Conservation (phyloP, 148 eudicot species). For the Fallopia convolvulus region DNA sequence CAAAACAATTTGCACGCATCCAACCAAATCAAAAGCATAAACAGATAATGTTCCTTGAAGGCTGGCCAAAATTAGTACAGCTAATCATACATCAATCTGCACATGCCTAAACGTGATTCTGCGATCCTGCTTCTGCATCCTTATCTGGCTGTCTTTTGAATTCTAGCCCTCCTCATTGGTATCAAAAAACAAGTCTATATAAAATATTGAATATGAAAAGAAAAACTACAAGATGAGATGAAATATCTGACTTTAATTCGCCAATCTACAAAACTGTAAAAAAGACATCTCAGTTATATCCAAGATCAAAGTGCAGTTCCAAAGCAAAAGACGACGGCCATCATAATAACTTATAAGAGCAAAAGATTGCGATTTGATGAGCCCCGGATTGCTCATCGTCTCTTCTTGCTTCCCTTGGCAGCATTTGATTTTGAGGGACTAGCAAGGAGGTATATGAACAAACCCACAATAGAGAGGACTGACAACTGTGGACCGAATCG, state of each 20-base stretch:
- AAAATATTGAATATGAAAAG: background rate
- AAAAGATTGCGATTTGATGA: background rate
- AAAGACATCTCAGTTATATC: background rate
- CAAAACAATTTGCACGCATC: background rate
- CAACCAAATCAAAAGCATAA: background rate
- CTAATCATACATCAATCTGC: background rate
- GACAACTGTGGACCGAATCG: slow-evolving; percentile 44
- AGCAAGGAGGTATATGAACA: slow-evolving; percentile 31
- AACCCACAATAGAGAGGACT: slow-evolving; percentile 31
- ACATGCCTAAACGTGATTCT: slow-evolving; percentile 2
- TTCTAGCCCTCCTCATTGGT: background rate
- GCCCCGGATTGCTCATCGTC: slow-evolving; percentile 23
- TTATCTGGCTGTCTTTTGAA: background rate
- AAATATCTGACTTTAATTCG: background rate
- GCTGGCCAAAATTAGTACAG: background rate
- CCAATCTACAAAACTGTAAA: slow-evolving; percentile 7
- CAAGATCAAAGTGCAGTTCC: background rate
- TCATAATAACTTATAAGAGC: background rate
- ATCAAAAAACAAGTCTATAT: background rate
- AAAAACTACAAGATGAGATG: background rate
- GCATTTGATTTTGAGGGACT: slow-evolving; percentile 40
- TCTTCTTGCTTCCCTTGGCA: slow-evolving; percentile 40
- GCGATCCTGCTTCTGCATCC: background rate
- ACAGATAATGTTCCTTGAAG: background rate
- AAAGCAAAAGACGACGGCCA: background rate